phyloP scores from a whole-genome alignment of 345 rosid genomes.

The Moricandia moricandioides region DNA sequence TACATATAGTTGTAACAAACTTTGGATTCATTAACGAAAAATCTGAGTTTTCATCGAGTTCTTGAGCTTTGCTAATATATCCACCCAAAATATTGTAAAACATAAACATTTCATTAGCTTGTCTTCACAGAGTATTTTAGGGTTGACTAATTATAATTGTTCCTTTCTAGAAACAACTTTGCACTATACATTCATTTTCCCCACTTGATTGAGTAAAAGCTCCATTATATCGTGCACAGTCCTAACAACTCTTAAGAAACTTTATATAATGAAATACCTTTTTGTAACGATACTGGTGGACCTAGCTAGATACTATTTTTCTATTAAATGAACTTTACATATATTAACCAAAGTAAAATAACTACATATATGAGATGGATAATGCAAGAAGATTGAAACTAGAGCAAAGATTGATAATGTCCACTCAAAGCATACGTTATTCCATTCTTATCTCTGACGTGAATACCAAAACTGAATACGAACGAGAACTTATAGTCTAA shows the following conservation, averaged over 20 bases:
- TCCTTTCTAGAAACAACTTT: slow-evolving; percentile 27
- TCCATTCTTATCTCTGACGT: not conserved
- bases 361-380: not conserved
- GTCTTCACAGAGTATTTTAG: not conserved
- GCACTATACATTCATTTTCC: slow-evolving; percentile 13
- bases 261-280: not conserved
- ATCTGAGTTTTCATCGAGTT: not conserved
- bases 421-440: not conserved
- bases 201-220: slow-evolving; percentile 23
- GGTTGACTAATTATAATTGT: not conserved
- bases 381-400: not conserved
- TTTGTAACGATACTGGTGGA: not conserved
- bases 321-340: not conserved
- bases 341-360: not conserved
- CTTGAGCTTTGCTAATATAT: not conserved
- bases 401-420: slow-evolving; percentile 1
- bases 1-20: not conserved
- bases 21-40: not conserved
- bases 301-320: not conserved
- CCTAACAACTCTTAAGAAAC: slow-evolving; percentile 11
- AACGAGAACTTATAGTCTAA: not conserved
- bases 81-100: not conserved
- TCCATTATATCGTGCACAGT: slow-evolving; percentile 24
- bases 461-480: not conserved
- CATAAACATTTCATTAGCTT: not conserved